These are phyloP conservation scores for Exutisphaerella laricina DNA, from an alignment of 2,329 filamentous ascomycete species.

Conservation along the genomic window DNA sequence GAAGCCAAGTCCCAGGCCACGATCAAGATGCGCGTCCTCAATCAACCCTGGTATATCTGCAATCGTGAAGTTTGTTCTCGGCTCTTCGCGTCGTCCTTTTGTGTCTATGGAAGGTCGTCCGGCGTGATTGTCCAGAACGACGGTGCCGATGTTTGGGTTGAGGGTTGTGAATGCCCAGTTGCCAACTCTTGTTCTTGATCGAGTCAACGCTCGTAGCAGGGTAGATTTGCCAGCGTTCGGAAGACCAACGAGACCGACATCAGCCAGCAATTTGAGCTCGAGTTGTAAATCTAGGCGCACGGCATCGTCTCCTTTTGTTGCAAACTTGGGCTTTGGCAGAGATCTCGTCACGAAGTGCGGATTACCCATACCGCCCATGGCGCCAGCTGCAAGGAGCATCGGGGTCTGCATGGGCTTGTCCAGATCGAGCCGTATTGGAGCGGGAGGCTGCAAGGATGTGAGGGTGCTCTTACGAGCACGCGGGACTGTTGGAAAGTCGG, in stretches of 20 bases:
- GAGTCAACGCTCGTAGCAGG: constrained; percentile 77
- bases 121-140: constrained; percentile 81
- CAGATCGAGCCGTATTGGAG: constrained; percentile 58
- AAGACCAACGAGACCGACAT: constrained; percentile 88
- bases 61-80: constrained; percentile 78
- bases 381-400: constrained; percentile 79
- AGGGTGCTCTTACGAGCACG: constrained; percentile 53
- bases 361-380: constrained; percentile 85
- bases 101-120: constrained; percentile 60
- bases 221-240: constrained; percentile 97
- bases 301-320: constrained; percentile 76
- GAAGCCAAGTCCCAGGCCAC: constrained; percentile 85
- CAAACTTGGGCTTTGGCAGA: constrained; percentile 74
- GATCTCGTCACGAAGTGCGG: constrained; percentile 80
- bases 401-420: constrained; percentile 71
- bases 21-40: constrained; percentile 85
- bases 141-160: constrained; percentile 90
- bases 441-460: constrained; percentile 62
- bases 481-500: constrained; percentile 54
- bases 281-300: constrained; percentile 75
- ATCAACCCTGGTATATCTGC: constrained; percentile 95
- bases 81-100: constrained; percentile 44
- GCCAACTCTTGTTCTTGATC: constrained; percentile 81
- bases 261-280: constrained; percentile 89
- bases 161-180: constrained; percentile 97